Conservation (phyloP, 164 flowering plant species). For the Euptelea pleiosperma region DNA sequence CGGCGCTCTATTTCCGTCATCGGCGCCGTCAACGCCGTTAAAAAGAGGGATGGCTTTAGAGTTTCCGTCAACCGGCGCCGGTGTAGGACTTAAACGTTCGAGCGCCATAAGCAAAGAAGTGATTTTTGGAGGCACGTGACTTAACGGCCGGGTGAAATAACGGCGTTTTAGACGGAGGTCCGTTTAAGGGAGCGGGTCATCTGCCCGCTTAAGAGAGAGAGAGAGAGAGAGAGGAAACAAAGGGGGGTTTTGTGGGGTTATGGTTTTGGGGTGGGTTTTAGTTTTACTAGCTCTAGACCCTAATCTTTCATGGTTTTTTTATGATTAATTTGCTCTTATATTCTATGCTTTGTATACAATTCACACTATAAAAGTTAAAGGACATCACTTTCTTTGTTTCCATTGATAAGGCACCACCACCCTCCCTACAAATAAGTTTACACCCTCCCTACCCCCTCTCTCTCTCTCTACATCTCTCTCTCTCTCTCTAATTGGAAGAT, state of each 20-base stretch:
- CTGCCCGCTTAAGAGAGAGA: background rate
- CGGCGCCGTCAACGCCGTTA: too few relatives aligned
- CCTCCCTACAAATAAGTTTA: too few relatives aligned
- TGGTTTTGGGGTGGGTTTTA: too few relatives aligned
- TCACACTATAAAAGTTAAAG: slow-evolving; percentile 1
- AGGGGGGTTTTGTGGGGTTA: too few relatives aligned
- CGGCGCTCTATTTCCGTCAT: slow-evolving; percentile 39
- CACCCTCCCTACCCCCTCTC: too few relatives aligned
- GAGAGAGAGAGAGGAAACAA: too few relatives aligned
- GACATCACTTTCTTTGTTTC: slow-evolving; percentile 11
- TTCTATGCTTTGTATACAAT: slow-evolving; percentile 6
- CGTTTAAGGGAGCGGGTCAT: background rate
- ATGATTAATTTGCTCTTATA: background rate
- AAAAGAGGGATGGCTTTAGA: background rate
- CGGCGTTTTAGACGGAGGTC: slow-evolving; percentile 13
- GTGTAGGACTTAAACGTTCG: background rate
- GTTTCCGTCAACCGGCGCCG: background rate
- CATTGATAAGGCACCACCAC: slow-evolving; percentile 6
- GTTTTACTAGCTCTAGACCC: too few relatives aligned
- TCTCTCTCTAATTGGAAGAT: too few relatives aligned
- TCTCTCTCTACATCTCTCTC: too few relatives aligned
- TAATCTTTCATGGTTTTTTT: background rate
- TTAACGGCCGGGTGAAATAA: slow-evolving; percentile 1
- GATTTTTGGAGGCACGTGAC: slow-evolving; percentile 15
- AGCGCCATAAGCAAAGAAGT: slow-evolving; percentile 8